These are phyloP conservation scores for Cicer judaicum DNA, from an alignment of 306 rosid genomes.

Conservation along the genomic window DNA sequence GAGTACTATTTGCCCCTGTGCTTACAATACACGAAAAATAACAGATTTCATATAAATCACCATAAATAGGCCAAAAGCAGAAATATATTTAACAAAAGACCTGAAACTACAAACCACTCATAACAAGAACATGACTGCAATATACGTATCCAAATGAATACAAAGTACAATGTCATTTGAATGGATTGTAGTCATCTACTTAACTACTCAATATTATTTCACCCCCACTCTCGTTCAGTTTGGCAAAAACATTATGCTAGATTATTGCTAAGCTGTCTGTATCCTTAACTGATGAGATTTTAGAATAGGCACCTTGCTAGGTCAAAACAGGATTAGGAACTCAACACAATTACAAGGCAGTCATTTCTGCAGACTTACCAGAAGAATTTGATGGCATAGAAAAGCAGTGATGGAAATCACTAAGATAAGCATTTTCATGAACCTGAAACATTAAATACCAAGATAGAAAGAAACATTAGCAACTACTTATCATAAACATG, in stretches of 20 bases:
- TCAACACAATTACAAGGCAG: constrained; percentile 16
- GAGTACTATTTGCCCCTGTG: constrained; percentile 58
- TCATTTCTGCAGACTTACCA: constrained; percentile 50
- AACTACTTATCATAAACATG: constrained; percentile 3
- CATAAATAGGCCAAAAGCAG: constrained; percentile 35
- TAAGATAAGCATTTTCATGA: constrained; percentile 91
- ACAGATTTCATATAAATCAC: constrained; percentile 20
- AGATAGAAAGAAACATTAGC: constrained; percentile 33
- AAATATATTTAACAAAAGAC: constrained; percentile 20
- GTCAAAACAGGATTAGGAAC: constrained; percentile 30
- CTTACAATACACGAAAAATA: constrained; percentile 39
- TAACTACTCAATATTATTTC: constrained; percentile 20
- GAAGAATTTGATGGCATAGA: constrained; percentile 76
- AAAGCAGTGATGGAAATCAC: constrained; percentile 94
- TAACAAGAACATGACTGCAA: constrained; percentile 19
- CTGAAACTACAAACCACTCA: constrained; percentile 22
- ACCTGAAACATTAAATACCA: constrained; percentile 65
- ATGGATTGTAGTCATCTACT: constrained; percentile 5
- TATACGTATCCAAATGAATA: constrained; percentile 7
- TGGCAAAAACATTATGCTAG: constrained; percentile 4
- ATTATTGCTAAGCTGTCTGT: constrained; percentile 15
- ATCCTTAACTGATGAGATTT: constrained; percentile 20
- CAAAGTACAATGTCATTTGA: constrained; percentile 23
- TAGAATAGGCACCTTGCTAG: constrained; percentile 28
- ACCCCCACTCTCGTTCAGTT: constrained; percentile 9